phyloP scores from a whole-genome alignment of 148 eudicot species.

The Chenopodium quinoa region DNA sequence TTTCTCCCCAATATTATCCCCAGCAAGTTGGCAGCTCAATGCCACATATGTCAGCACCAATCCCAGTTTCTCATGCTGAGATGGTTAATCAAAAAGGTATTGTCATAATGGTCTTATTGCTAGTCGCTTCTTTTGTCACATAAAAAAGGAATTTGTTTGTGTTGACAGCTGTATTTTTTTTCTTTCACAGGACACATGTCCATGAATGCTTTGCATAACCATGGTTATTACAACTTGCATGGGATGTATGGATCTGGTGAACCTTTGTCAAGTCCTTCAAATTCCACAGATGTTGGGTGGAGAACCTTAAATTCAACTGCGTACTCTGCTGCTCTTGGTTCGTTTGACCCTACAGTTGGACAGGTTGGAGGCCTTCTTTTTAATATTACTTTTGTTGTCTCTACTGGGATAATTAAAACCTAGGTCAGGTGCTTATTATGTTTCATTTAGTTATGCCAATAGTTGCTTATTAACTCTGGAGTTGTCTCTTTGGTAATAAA shows the following conservation, averaged over 20 bases:
- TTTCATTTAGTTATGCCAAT: background rate
- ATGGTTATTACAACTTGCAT: slow-evolving; percentile 57
- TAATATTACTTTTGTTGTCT: background rate
- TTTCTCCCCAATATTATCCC: slow-evolving; percentile 70
- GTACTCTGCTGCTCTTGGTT: slow-evolving; percentile 74
- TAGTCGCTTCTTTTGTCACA: background rate
- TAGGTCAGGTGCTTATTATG: background rate
- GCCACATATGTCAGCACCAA: slow-evolving; percentile 65
- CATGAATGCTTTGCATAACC: slow-evolving; percentile 40
- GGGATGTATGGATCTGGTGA: slow-evolving; percentile 70
- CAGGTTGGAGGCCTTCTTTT: slow-evolving; percentile 51
- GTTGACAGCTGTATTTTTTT: slow-evolving; percentile 37
- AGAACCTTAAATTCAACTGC: slow-evolving; percentile 57
- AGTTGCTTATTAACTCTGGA: no score
- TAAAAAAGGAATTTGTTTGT: slow-evolving; percentile 29
- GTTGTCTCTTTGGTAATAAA: no score
- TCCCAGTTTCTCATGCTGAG: slow-evolving; percentile 66
- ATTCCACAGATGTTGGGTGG: slow-evolving; percentile 49
- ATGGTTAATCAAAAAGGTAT: slow-evolving; percentile 57
- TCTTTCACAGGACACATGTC: slow-evolving; percentile 57
- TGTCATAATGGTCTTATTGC: background rate
- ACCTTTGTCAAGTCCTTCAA: slow-evolving; percentile 51
- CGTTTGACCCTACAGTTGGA: slow-evolving; percentile 70
- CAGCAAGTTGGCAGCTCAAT: slow-evolving; percentile 68
- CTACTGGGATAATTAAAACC: background rate